Percentiles rank a stretch among this genome's conserved stretches.
Conservation (phyloP, 441 rosid species). For the Viola pubescens region DNA sequence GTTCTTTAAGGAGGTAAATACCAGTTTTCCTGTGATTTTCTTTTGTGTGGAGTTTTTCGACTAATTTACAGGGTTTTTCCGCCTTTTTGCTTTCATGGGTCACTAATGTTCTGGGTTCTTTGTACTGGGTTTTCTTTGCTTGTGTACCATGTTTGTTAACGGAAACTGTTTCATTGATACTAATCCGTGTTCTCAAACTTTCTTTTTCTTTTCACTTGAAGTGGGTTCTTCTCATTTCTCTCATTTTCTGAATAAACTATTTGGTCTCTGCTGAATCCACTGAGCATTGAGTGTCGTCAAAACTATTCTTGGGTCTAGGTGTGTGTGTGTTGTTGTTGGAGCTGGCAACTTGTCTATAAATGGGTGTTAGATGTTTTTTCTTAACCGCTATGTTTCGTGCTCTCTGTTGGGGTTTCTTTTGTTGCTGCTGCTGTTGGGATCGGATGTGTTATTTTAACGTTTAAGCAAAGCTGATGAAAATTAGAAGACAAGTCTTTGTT, state of each 20-base stretch:
- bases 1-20: background rate
- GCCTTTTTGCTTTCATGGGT: constrained; percentile 12
- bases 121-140: constrained; percentile 7
- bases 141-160: constrained; percentile 5
- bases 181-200: background rate
- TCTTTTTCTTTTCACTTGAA: constrained; percentile 11
- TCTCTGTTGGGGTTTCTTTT: constrained; percentile 1
- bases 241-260: constrained; percentile 15
- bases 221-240: constrained; percentile 2
- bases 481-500: constrained; percentile 31
- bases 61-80: constrained; percentile 4
- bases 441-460: constrained; percentile 35
- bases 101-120: constrained; percentile 4
- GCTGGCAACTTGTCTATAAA: background rate
- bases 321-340: background rate
- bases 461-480: constrained; percentile 42
- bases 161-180: constrained; percentile 33
- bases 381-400: background rate
- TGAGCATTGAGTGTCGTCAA: constrained; percentile 9
- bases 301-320: constrained; percentile 6
- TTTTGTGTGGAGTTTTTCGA: background rate
- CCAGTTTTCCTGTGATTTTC: background rate
- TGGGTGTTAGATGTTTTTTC: constrained; percentile 1
- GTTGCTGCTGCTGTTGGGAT: constrained; percentile 30
- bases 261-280: constrained; percentile 16